Percentiles rank a stretch among this genome's conserved stretches.
phyloP scores from a whole-genome alignment of 2,329 filamentous ascomycete genomes.

The Stachybotrys chartarum region DNA sequence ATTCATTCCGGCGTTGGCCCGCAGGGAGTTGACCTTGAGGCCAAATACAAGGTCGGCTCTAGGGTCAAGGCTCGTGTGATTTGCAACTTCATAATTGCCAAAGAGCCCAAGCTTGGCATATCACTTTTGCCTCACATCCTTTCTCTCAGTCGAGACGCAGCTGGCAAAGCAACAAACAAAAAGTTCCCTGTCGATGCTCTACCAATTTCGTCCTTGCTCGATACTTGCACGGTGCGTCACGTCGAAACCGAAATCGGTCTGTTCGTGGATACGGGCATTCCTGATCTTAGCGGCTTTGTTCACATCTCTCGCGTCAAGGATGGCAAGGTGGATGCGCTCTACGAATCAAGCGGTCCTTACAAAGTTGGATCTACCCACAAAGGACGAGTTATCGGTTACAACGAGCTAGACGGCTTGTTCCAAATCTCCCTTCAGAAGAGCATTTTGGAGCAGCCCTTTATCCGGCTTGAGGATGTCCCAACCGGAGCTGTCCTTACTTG shows the following conservation, averaged over 20 bases:
- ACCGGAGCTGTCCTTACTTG: slow-evolving; percentile 76
- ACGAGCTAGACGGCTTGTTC: slow-evolving; percentile 77
- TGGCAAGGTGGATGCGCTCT: slow-evolving; percentile 77
- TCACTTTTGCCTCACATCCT: slow-evolving; percentile 82
- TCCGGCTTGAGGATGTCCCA: slow-evolving; percentile 85
- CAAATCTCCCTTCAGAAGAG: slow-evolving; percentile 77
- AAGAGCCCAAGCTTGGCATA: slow-evolving; percentile 77
- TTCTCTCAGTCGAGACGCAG: slow-evolving; percentile 46
- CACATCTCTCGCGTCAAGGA: slow-evolving; percentile 93
- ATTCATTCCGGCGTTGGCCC: slow-evolving; percentile 78
- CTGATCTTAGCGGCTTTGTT: slow-evolving; percentile 74
- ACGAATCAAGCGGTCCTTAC: slow-evolving; percentile 69
- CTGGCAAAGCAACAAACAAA: slow-evolving; percentile 26
- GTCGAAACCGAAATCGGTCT: slow-evolving; percentile 77
- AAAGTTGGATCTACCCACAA: slow-evolving; percentile 72
- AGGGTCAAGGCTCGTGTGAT: slow-evolving; percentile 83
- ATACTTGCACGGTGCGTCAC: slow-evolving; percentile 70
- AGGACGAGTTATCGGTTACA: slow-evolving; percentile 80
- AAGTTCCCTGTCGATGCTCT: slow-evolving; percentile 50
- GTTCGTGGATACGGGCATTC: slow-evolving; percentile 61
- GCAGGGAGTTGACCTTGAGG: slow-evolving; percentile 61
- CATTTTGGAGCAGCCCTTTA: slow-evolving; percentile 78
- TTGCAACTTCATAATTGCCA: slow-evolving; percentile 74
- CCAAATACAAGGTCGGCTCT: slow-evolving; percentile 74
- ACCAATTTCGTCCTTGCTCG: slow-evolving; percentile 67